Evolutionary conservation across 192 early-diverging fungal species (phyloP), one percentile per base, ranked within the genome.

Genomic region (Physocladia obscura): DNA sequence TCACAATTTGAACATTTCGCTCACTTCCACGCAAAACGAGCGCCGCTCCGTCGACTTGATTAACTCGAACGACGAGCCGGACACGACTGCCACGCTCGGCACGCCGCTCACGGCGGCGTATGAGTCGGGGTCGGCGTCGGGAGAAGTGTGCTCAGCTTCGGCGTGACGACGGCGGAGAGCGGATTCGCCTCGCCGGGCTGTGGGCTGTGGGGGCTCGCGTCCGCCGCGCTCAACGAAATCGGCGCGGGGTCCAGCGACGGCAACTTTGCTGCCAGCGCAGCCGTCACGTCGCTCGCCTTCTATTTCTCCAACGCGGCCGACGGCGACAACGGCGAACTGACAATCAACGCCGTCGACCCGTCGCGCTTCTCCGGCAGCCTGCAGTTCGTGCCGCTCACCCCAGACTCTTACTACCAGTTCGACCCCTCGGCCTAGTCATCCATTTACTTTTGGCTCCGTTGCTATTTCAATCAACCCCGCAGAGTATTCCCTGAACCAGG

Each of bases 271-370:
- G 37, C 44, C 0, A 65, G 61, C 40, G 47, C 69, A 17, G 52
- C 54, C 15, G 36, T 77, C 21, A 64, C 76, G 34, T 70, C 72
- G 36, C 69, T 85, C 52, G 77, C 72, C 32, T 82, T 85, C 44
- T 84, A 81, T 50, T 75, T 85, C 32, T 57, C 64, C 57, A 71
- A 81, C 57, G 48, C 61, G 26, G 55, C 36, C 24, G 70, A 77
- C 50, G 67, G 59, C 22, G 67, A 80, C 47, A 60, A 67, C 31
- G 86, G 84, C 0, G 77, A 81, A 61, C 68, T 88, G n/a, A 79
- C 76, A 26, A 73, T 88, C 67, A 81, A 80, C 31, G 84, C 82
- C 29, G 62, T 81, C 27, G 86, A 86, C 55, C 8, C 26, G 1
- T 49, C 60, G 24, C 86, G 86, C 59, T 85, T 73, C 59, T 52